Conservation (phyloP, 2,329 filamentous ascomycete species). For the Colletotrichum shisoi region DNA sequence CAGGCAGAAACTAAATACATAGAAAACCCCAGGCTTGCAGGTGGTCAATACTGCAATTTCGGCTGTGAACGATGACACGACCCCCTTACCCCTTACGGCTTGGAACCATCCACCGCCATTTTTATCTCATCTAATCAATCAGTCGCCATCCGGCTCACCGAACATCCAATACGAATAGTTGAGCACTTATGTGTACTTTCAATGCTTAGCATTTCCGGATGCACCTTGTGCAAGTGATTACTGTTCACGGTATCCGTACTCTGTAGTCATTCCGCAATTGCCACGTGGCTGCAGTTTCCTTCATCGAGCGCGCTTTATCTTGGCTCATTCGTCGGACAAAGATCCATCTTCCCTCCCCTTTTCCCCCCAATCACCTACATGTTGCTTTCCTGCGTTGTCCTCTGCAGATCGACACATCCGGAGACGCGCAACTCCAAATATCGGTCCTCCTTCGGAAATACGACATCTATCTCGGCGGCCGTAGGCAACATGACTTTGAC, state of each 20-base stretch:
- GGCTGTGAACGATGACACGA: neutral
- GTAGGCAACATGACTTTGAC: neutral
- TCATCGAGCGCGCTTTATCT: neutral
- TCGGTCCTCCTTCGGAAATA: slow-evolving; percentile 36
- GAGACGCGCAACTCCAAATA: slow-evolving; percentile 1
- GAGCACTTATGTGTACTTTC: neutral
- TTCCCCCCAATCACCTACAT: neutral
- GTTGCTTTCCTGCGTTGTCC: neutral
- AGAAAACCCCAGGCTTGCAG: no score
- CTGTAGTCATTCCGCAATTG: neutral
- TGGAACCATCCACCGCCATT: neutral
- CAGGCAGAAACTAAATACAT: no score
- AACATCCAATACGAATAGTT: neutral
- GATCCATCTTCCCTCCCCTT: neutral
- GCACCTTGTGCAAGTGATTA: neutral
- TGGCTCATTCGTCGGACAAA: slow-evolving; percentile 8
- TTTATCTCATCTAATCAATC: slow-evolving; percentile 24
- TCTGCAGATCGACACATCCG: slow-evolving; percentile 2
- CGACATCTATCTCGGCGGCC: slow-evolving; percentile 15
- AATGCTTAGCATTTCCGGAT: neutral
- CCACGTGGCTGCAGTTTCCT: neutral
- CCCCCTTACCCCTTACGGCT: neutral
- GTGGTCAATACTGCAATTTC: neutral
- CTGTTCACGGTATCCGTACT: neutral
- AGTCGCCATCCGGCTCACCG: neutral